phyloP scores from a whole-genome alignment of 495 filamentous ascomycete species.

The Annulohypoxylon moriforme region DNA sequence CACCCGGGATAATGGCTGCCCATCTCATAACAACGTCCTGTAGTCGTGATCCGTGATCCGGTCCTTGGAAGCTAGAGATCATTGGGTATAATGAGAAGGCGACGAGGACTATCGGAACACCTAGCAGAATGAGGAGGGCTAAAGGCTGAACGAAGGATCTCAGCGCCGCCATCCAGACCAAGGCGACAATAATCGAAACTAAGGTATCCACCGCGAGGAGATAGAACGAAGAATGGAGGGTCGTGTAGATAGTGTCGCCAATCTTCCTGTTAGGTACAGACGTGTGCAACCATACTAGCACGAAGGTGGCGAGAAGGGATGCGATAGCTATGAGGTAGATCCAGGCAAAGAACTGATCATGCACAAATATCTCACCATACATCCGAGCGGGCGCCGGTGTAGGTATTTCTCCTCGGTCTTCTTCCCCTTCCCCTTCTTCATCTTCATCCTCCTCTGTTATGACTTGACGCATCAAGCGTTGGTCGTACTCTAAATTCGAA shows the following conservation, averaged over 20 bases:
- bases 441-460: slow-evolving; percentile 49
- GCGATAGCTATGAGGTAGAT: slow-evolving; percentile 87
- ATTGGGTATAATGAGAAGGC: slow-evolving; percentile 93
- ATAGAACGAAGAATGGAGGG: slow-evolving; percentile 85
- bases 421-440: slow-evolving; percentile 35
- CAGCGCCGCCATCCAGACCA: slow-evolving; percentile 90
- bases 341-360: slow-evolving; percentile 93
- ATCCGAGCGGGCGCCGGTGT: slow-evolving; percentile 38
- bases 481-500: slow-evolving; percentile 47
- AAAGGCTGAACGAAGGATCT: slow-evolving; percentile 85
- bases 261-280: slow-evolving; percentile 70
- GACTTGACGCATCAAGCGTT: slow-evolving; percentile 47
- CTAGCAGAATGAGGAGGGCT: slow-evolving; percentile 79
- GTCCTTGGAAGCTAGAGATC: slow-evolving; percentile 85
- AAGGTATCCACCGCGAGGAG: slow-evolving; percentile 90
- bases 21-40: slow-evolving; percentile 94
- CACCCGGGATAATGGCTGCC: slow-evolving; percentile 78
- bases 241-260: slow-evolving; percentile 93
- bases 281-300: slow-evolving; percentile 90
- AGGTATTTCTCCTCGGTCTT: slow-evolving; percentile 38
- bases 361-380: slow-evolving; percentile 64
- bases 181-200: slow-evolving; percentile 85
- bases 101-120: slow-evolving; percentile 84
- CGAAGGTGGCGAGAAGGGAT: slow-evolving; percentile 83
- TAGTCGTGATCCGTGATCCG: slow-evolving; percentile 72